Base-by-base conservation (phyloP, 345 rosid genomes). In the Gossypium raimondii region DNA sequence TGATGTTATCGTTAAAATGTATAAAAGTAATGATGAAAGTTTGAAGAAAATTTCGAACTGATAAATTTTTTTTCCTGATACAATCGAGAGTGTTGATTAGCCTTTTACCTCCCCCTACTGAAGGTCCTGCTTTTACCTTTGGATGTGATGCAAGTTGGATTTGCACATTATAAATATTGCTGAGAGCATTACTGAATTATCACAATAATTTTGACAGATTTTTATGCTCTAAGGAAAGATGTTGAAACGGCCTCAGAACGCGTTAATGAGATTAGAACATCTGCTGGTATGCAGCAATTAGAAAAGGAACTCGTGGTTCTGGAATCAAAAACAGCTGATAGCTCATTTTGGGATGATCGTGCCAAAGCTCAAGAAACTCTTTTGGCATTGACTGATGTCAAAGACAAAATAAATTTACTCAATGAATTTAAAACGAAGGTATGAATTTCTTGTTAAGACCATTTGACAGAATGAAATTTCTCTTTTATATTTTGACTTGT, bases 331-430 rank as follows among this genome's bases (percentile, higher is more conserved):
- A 87, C 98, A 56, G 79, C 93, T 11, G 87, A 89, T 76, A 82
- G 78, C 70, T 80, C 92, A n/a, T 89, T 92, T 29, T 92, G 98
- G 98, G 98, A 94, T 76, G 88, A 94, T 74, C 92, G 88, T 77
- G 80, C 84, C 73, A 75, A 76, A 79, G 98, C 97, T 77, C 98
- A 94, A 80, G 83, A 87, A 74, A 91, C 86, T 43, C 94, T 94
- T 44, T 71, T 75, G 29, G 85, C 93, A 52, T 79, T 92, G 72
- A 88, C 89, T 27, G 98, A 94, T 82, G 90, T 88, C 75, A 92
- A 92, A 80, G 91, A 92, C 52, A 91, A 85, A 79, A 72, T 87
- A 63, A 81, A 83, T 1, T 62, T 82, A 74, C 92, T 94, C 24
- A 75, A 79, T 14, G 95, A 87, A 65, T 94, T 92, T 83, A 87